These are phyloP conservation scores for Ophiocordyceps sinensis DNA, from an alignment of 2,329 filamentous ascomycete genomes.

Conservation along the genomic window DNA sequence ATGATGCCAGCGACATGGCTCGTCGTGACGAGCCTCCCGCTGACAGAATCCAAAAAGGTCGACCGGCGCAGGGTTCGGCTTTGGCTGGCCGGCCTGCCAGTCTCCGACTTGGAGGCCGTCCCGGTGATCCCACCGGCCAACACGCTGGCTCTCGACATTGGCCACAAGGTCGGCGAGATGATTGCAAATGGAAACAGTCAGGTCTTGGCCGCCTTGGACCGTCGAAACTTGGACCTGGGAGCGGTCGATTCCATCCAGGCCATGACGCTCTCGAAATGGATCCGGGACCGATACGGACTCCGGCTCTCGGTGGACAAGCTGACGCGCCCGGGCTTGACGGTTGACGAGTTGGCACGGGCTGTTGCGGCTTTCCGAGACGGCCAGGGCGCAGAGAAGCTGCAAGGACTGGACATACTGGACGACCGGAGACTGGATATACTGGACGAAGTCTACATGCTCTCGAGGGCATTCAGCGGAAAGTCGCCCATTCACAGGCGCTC, in stretches of 20 bases:
- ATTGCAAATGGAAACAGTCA: not conserved
- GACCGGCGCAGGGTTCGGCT: not conserved
- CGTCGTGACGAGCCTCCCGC: not conserved
- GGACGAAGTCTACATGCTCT: not conserved
- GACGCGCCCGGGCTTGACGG: not conserved
- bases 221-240: not conserved
- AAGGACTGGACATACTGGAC: no score
- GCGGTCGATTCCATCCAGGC: slow-evolving; percentile 1
- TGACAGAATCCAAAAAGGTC: slow-evolving; percentile 1
- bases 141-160: not conserved
- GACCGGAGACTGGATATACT: not conserved
- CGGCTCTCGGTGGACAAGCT: not conserved
- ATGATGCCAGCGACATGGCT: not conserved
- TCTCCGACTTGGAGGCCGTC: no score
- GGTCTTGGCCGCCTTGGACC: not conserved
- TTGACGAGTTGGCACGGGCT: not conserved
- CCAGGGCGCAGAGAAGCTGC: not conserved
- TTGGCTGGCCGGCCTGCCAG: not conserved
- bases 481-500: no score
- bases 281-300: not conserved
- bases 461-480: not conserved
- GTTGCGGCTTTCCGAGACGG: not conserved
- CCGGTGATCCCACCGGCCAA: not conserved
- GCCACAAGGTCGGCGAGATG: not conserved
- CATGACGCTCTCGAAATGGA: slow-evolving; percentile 1